A percentile compares a stretch with the other conserved stretches of the same genome.
These are phyloP conservation scores for Sclerotinia spermophila DNA, from an alignment of 2,329 filamentous ascomycete species.

Conservation along the genomic window DNA sequence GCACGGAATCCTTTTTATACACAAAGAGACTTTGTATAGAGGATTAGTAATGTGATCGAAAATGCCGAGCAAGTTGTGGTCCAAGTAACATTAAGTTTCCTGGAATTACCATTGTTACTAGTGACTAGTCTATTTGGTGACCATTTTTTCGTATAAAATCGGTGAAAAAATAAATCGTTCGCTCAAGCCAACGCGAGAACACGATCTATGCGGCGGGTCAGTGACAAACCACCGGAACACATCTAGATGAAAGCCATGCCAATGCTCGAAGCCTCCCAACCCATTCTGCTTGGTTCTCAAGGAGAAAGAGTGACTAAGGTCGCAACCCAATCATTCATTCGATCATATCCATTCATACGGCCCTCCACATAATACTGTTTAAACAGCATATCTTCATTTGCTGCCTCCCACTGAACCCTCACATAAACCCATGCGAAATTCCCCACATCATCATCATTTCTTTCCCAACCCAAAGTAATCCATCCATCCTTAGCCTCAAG, in stretches of 20 bases:
- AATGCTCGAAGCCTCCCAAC: too few relatives aligned
- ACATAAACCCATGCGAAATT: conserved; percentile 16
- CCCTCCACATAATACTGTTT: conserved; percentile 16
- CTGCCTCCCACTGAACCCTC: not conserved
- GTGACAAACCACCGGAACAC: not conserved
- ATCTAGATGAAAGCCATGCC: not conserved
- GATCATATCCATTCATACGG: conserved; percentile 9
- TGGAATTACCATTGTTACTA: too few relatives aligned
- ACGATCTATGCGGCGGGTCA: not conserved
- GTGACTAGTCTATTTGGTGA: too few relatives aligned
- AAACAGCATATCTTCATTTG: not conserved
- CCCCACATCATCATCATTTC: conserved; percentile 14
- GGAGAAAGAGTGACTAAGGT: not conserved
- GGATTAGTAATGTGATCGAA: too few relatives aligned
- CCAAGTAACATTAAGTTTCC: too few relatives aligned
- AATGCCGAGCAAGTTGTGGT: too few relatives aligned
- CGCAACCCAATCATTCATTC: conserved; percentile 15
- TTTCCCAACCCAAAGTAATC: conserved; percentile 7
- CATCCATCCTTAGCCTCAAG: not conserved
- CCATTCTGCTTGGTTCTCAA: not conserved
- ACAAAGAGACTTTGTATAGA: too few relatives aligned
- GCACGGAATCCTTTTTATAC: too few relatives aligned
- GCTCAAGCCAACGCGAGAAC: too few relatives aligned
- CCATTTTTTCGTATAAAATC: too few relatives aligned
- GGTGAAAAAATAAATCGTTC: not conserved